These are phyloP conservation scores for Stagonosporopsis rhizophila DNA, from an alignment of 2,329 filamentous ascomycete genomes.

Conservation along the genomic window DNA sequence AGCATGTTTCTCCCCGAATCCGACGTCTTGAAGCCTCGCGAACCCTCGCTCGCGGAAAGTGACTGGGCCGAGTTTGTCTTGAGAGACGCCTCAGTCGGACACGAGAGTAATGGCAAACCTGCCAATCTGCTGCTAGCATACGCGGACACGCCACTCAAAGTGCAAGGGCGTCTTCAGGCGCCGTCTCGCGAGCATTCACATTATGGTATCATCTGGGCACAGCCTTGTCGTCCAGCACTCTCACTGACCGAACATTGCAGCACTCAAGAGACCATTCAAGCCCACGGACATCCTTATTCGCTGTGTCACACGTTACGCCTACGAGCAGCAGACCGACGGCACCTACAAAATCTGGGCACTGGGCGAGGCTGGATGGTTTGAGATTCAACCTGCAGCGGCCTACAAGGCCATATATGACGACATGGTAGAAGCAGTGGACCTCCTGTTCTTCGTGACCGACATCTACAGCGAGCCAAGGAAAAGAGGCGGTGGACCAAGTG, in stretches of 20 bases:
- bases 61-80: conserved; percentile 70
- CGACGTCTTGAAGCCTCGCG: conserved; percentile 52
- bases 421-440: conserved; percentile 68
- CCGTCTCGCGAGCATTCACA: conserved; percentile 36
- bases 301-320: conserved; percentile 57
- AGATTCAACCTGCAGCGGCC: conserved; percentile 64
- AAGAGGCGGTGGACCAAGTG: conserved; percentile 48
- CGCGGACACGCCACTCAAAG: conserved; percentile 65
- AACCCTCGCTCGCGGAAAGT: conserved; percentile 52
- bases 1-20: conserved; percentile 42
- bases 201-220: conserved; percentile 32
- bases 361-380: conserved; percentile 72
- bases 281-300: conserved; percentile 61
- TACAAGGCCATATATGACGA: conserved; percentile 65
- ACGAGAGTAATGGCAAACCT: conserved; percentile 57
- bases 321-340: conserved; percentile 62
- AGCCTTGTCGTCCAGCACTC: not conserved
- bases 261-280: conserved; percentile 43
- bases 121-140: conserved; percentile 69
- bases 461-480: conserved; percentile 58
- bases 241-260: conserved; percentile 29
- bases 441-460: conserved; percentile 69
- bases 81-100: conserved; percentile 66
- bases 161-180: conserved; percentile 65
- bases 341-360: conserved; percentile 70